These are phyloP conservation scores for Microcos paniculata DNA, from an alignment of 345 rosid species.

Conservation along the genomic window DNA sequence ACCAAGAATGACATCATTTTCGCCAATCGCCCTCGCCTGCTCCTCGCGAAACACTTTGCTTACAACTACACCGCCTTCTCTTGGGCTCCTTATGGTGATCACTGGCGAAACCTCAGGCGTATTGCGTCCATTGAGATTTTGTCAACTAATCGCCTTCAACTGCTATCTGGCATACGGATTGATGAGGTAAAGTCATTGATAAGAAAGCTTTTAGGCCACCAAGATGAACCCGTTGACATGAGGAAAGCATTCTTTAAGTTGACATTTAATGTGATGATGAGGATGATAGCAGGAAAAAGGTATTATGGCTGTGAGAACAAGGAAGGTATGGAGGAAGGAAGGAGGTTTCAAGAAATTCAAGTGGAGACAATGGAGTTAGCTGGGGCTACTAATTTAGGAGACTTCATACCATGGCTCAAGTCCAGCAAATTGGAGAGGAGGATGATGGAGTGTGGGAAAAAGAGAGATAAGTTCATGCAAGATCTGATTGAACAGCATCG, in stretches of 20 bases:
- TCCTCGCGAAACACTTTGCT: slow-evolving; percentile 10
- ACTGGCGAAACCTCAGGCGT: slow-evolving; percentile 44
- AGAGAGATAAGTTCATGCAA: slow-evolving; percentile 50
- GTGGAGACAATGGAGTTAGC: slow-evolving; percentile 35
- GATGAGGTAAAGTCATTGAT: slow-evolving; percentile 27
- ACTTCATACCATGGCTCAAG: slow-evolving; percentile 54
- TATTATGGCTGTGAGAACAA: slow-evolving; percentile 34
- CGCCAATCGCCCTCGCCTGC: slow-evolving; percentile 28
- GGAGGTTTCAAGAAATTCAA: slow-evolving; percentile 35
- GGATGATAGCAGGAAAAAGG: slow-evolving; percentile 35
- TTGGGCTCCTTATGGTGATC: slow-evolving; percentile 23
- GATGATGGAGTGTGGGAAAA: slow-evolving; percentile 14
- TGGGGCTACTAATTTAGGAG: slow-evolving; percentile 34
- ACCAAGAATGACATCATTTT: slow-evolving; percentile 49
- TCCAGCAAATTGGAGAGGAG: slow-evolving; percentile 32
- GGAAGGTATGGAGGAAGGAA: slow-evolving; percentile 35
- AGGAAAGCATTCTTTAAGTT: slow-evolving; percentile 28
- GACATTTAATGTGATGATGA: slow-evolving; percentile 39
- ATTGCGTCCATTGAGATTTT: slow-evolving; percentile 40
- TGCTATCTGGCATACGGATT: slow-evolving; percentile 15
- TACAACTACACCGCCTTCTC: slow-evolving; percentile 12
- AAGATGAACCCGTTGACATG: slow-evolving; percentile 20
- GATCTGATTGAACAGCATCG: slow-evolving; percentile 47
- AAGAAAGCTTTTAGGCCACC: slow-evolving; percentile 7
- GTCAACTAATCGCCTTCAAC: slow-evolving; percentile 33